These are phyloP conservation scores for Celoporthe dispersa DNA, from an alignment of 2,329 filamentous ascomycete genomes.

Conservation along the genomic window DNA sequence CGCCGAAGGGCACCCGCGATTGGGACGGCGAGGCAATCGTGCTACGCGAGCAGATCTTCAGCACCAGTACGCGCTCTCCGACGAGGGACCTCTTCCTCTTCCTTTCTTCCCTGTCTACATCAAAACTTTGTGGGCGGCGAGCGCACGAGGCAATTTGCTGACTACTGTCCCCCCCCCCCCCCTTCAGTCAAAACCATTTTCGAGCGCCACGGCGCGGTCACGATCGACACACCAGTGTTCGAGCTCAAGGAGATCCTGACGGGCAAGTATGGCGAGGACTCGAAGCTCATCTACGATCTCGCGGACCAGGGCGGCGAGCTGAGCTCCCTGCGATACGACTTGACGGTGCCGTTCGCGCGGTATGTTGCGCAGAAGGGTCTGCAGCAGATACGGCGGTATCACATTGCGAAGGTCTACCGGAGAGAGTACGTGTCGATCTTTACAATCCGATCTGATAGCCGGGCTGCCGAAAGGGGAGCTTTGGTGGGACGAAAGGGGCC, in stretches of 20 bases:
- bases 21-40: slow-evolving; percentile 35
- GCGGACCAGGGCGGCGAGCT: slow-evolving; percentile 86
- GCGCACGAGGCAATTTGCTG: background rate
- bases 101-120: background rate
- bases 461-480: slow-evolving; percentile 38
- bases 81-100: too few relatives aligned
- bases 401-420: slow-evolving; percentile 86
- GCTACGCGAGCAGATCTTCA: slow-evolving; percentile 35
- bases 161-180: slow-evolving; percentile 51
- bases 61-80: slow-evolving; percentile 29
- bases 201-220: slow-evolving; percentile 80
- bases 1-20: slow-evolving; percentile 37
- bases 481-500: slow-evolving; percentile 67
- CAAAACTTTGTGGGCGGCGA: background rate
- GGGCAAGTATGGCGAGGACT: slow-evolving; percentile 91
- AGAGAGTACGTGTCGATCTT: slow-evolving; percentile 61
- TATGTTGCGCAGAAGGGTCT: slow-evolving; percentile 88
- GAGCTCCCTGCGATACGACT: slow-evolving; percentile 81
- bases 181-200: slow-evolving; percentile 72
- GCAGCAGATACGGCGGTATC: slow-evolving; percentile 88
- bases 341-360: slow-evolving; percentile 88
- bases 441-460: slow-evolving; percentile 52
- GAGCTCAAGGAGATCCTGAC: slow-evolving; percentile 85
- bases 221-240: slow-evolving; percentile 83
- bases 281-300: slow-evolving; percentile 88